phyloP scores from a whole-genome alignment of 805 yeast species.

The Blastobotrys chiropterorum region DNA sequence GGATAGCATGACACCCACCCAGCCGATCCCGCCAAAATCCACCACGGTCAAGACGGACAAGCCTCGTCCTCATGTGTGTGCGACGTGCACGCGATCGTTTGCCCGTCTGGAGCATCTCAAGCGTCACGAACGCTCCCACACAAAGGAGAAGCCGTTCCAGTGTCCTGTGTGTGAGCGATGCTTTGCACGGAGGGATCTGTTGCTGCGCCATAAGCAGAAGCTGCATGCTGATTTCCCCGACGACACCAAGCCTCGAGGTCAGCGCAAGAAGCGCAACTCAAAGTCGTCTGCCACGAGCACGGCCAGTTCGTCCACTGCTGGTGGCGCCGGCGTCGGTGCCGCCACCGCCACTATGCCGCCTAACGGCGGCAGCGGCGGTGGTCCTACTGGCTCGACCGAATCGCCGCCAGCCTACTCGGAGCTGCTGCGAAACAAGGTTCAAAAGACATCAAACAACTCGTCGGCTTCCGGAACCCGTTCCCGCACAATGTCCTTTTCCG shows the following conservation, averaged over 20 bases:
- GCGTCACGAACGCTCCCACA: constrained; percentile 90
- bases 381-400: constrained; percentile 6
- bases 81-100: constrained; percentile 89
- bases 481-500: constrained; percentile 48
- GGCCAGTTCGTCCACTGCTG: no score
- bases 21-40: constrained; percentile 83
- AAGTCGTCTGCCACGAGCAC: neutral
- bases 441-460: neutral
- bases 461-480: constrained; percentile 7
- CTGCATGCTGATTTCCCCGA: constrained; percentile 48
- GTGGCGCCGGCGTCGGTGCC: no score
- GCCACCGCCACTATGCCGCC: neutral
- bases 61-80: constrained; percentile 89
- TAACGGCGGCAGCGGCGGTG: neutral
- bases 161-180: constrained; percentile 96
- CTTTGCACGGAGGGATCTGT: constrained; percentile 70
- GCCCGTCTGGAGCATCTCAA: constrained; percentile 92
- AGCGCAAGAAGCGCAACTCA: neutral
- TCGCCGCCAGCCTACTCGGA: constrained; percentile 12
- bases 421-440: constrained; percentile 13
- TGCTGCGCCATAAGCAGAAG: constrained; percentile 91
- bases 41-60: constrained; percentile 81
- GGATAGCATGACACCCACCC: constrained; percentile 25
- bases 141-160: constrained; percentile 92
- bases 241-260: neutral